These are phyloP conservation scores for Ophiostoma sp. DNA, from an alignment of 2,329 filamentous ascomycete species.

Conservation along the genomic window DNA sequence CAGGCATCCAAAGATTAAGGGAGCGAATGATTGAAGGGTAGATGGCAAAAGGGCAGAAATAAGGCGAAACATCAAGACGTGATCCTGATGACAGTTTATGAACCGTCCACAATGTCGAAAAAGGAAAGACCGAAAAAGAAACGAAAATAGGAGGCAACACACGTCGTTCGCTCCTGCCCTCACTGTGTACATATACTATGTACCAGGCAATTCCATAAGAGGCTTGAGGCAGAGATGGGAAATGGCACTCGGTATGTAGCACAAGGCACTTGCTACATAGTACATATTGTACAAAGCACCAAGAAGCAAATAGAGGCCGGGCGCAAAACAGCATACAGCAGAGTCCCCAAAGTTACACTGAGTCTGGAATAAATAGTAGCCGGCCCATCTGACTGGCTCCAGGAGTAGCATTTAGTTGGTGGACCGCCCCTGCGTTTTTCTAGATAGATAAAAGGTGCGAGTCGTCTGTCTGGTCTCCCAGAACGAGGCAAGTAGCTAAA, in stretches of 20 bases:
- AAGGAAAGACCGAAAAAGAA: not conserved
- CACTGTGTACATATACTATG: not conserved
- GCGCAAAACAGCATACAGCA: not conserved
- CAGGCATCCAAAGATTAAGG: not conserved
- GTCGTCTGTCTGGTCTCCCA: conserved; percentile 1
- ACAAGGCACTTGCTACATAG: not conserved
- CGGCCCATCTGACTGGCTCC: not conserved
- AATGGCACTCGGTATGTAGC: conserved; percentile 3
- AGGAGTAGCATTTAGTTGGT: not conserved
- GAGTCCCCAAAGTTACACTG: not conserved
- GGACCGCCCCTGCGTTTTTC: conserved; percentile 4
- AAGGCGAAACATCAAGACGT: not conserved
- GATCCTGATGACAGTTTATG: not conserved
- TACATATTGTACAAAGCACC: not conserved
- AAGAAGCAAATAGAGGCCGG: not conserved
- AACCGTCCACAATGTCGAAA: not conserved
- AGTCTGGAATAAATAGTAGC: not conserved
- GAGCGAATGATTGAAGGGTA: not conserved
- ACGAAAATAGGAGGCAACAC: not conserved
- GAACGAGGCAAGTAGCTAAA: not conserved
- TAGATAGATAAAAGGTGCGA: not conserved
- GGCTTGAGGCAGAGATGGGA: not conserved
- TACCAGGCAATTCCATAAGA: not conserved
- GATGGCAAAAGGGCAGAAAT: not conserved
- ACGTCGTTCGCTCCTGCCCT: not conserved